These are phyloP conservation scores for Melaleuca alternifolia DNA, from an alignment of 345 rosid species.

Conservation along the genomic window DNA sequence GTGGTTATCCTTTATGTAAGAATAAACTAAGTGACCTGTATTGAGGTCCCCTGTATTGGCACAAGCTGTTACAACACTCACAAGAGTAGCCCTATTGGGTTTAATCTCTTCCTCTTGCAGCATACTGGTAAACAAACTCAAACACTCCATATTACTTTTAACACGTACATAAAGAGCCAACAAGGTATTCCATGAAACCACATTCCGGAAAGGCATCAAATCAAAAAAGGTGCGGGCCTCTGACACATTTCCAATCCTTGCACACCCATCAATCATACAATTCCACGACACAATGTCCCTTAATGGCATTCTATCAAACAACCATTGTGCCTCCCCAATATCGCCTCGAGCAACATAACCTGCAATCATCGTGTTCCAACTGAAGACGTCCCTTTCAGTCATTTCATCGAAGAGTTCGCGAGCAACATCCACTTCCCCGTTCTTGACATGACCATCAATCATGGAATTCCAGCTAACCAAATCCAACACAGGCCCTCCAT, in stretches of 20 bases:
- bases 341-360: slow-evolving; percentile 9
- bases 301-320: slow-evolving; percentile 14
- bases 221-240: slow-evolving; percentile 13
- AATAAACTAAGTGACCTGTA: slow-evolving; percentile 38
- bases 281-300: slow-evolving; percentile 17
- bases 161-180: slow-evolving; percentile 40
- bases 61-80: slow-evolving; percentile 50
- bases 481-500: slow-evolving; percentile 14
- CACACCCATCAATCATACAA: slow-evolving; percentile 20
- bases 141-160: slow-evolving; percentile 38
- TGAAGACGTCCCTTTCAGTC: slow-evolving; percentile 15
- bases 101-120: slow-evolving; percentile 20
- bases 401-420: slow-evolving; percentile 31
- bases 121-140: slow-evolving; percentile 38
- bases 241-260: slow-evolving; percentile 4
- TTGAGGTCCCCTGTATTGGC: slow-evolving; percentile 36
- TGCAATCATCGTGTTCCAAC: slow-evolving; percentile 15
- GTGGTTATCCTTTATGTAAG: slow-evolving; percentile 19
- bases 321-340: slow-evolving; percentile 7
- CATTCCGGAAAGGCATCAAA: slow-evolving; percentile 11
- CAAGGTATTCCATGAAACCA: slow-evolving; percentile 23
- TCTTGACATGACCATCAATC: slow-evolving; percentile 15
- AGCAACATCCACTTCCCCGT: slow-evolving; percentile 18
- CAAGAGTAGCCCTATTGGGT: slow-evolving; percentile 45
- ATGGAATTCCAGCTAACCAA: slow-evolving; percentile 21